phyloP scores from a whole-genome alignment of 495 filamentous ascomycete species.

The Chaetomium cochliodes region DNA sequence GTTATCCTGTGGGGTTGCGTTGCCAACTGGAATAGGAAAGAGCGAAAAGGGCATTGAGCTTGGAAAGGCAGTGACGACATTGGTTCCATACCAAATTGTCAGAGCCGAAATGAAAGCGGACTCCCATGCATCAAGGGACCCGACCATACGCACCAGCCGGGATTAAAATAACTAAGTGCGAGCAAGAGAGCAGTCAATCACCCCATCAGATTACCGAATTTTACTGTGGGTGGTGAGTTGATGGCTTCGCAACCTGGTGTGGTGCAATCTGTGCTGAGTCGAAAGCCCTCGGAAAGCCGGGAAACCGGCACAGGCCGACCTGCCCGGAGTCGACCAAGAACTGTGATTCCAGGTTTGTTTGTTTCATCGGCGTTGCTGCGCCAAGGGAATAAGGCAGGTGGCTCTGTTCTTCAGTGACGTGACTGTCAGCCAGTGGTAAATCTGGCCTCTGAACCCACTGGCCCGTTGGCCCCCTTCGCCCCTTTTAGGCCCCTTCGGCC shows the following conservation, averaged over 20 bases:
- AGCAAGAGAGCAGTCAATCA: too few relatives aligned
- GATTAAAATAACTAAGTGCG: too few relatives aligned
- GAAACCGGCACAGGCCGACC: too few relatives aligned
- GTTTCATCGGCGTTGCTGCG: background rate
- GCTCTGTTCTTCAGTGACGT: background rate
- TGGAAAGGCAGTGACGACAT: background rate
- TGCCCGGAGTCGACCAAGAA: too few relatives aligned
- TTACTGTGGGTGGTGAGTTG: too few relatives aligned
- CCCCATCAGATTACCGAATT: too few relatives aligned
- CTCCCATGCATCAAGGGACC: background rate
- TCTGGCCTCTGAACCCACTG: background rate
- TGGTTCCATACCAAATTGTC: background rate
- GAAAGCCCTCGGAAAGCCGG: too few relatives aligned
- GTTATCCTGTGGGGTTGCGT: background rate
- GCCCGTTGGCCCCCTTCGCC: background rate
- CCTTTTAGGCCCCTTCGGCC: too few relatives aligned
- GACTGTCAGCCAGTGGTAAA: too few relatives aligned
- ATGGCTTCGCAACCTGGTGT: too few relatives aligned
- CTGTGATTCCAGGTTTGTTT: background rate
- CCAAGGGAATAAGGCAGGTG: background rate
- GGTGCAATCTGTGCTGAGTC: too few relatives aligned
- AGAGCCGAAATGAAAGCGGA: background rate
- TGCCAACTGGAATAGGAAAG: background rate
- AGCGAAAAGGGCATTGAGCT: background rate
- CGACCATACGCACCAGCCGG: too few relatives aligned